Base-by-base conservation (phyloP, 176 grass and related monocot genomes). In the Aegilops bicornis region DNA sequence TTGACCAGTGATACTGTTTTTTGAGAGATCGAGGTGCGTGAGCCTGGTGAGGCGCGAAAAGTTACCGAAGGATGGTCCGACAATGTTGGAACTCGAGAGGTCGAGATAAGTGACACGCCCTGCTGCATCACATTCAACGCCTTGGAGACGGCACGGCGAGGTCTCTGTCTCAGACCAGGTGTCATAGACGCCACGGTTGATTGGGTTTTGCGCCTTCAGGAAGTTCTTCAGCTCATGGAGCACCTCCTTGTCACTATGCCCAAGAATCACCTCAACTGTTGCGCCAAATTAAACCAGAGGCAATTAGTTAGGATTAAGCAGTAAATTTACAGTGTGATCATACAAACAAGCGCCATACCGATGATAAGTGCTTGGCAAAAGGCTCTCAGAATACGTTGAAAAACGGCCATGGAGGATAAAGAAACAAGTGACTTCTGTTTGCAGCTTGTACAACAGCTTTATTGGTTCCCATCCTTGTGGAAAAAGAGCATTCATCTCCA, bases 21-120 rank as follows among this genome's bases (percentile, higher is more conserved):
- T 15, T 2, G 94, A 96, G 42, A 96, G 86, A 79, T 96, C 84
- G 1, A 96, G 89, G 35, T 63, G 68, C 0, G 73, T 19, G 31
- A 96, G 91, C 29, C 73, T 25, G 0, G 19, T 73, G 78, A 96
- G 76, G 10, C 50, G 60, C 1, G 89, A 93, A 50, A 96, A 88
- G 25, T 83, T 83, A 37, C 64, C 5, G 67, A 91, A 96, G 65
- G 85, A 8, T 3, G 76, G 84, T 52, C 91, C 86, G 2, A 84
- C 93, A 19, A 96, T 89, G 67, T 68, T 89, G 14, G 88, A 96
- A 14, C 16, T 36, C 0, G 91, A 87, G 72, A 91, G 89, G 48
- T 93, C 79, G 12, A 93, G 42, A 35, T n/a, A 59, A 10, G 70
- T 82, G 8, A 93, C 91, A 0, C 77, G 67, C 6, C 64, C 52